Base-by-base conservation (phyloP, 2,329 filamentous ascomycete species). In the Colletotrichum sp. region DNA sequence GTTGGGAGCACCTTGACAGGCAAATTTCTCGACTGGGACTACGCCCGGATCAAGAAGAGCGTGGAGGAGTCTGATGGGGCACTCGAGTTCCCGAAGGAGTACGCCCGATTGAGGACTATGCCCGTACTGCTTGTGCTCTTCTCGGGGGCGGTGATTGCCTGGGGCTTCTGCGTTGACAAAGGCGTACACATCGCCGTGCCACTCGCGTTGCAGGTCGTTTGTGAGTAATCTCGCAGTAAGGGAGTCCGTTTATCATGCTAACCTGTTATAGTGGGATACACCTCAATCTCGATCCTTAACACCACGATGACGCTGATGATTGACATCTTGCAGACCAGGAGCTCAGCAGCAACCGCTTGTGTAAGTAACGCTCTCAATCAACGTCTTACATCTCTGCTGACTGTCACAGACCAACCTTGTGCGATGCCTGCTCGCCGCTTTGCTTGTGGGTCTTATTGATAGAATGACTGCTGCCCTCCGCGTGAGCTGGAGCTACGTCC, bases 301-400 rank as follows among this genome's bases (percentile, higher is more conserved):
- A 79, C 80, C 0, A 83, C 82, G 1, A 82, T 82, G 78, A 83
- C 82, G 2, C 69, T 83, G 18, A 80, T 82, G 78, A 82, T 83
- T 63, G 81, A 83, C 36, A 79, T 83, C 7, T 15, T 83, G 7
- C 79, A 82, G 52, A 73, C 76, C 3, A 79, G 78, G 16, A 83
- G 82, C 70, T 83, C 82, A 3, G 78, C 79, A 2, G 81, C 79
- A 2, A 83, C 79, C 2, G 82, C 82, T 1, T 83, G 80, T 34
- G 80, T 80, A 72, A 71, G 78, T 52, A 3, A 21, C 7, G 9
- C 16, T 6, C 15, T 1, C 24, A 15, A 18, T 57, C 12, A 21
- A 7, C 2, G 1, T 12, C 10, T 1, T 18, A 9, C 12, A 7
- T 52, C 18, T 18, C 0, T 26, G 18, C 57, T 74, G 55, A 72